Evolutionary conservation across 495 filamentous ascomycete species (phyloP).

Genomic region (Haplographium delicatum): DNA sequence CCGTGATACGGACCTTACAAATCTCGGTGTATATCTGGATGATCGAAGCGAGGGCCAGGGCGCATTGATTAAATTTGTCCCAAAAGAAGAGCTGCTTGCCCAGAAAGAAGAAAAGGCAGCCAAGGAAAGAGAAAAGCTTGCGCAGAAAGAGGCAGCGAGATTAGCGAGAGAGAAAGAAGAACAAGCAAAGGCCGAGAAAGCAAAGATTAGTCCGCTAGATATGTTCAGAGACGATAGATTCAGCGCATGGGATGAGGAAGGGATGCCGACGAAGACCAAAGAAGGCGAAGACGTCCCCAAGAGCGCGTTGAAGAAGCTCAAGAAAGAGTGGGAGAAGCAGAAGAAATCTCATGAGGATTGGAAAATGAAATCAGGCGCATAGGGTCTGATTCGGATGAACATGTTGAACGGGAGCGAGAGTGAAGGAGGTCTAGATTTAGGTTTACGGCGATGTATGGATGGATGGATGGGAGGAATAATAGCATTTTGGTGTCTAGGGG

Average conservation of each 20-base stretch:
- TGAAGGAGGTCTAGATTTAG: no score
- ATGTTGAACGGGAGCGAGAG: no score
- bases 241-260: slow-evolving; percentile 79
- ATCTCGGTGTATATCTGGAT: slow-evolving; percentile 81
- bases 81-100: slow-evolving; percentile 61
- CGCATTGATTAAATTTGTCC: slow-evolving; percentile 78
- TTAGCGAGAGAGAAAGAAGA: slow-evolving; percentile 29
- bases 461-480: no score
- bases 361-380: no score
- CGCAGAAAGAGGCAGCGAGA: slow-evolving; percentile 43
- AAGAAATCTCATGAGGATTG: slow-evolving; percentile 73
- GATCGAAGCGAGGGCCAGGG: slow-evolving; percentile 61
- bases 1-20: slow-evolving; percentile 72
- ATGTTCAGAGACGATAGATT: slow-evolving; percentile 71
- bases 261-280: slow-evolving; percentile 69
- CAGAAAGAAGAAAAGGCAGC: slow-evolving; percentile 47
- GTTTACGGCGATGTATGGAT: no score
- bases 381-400: no score
- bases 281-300: slow-evolving; percentile 80
- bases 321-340: slow-evolving; percentile 89
- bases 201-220: slow-evolving; percentile 59
- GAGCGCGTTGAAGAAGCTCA: slow-evolving; percentile 73
- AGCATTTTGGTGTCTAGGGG: no score
- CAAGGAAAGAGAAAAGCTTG: slow-evolving; percentile 46
- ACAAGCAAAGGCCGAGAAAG: slow-evolving; percentile 59